Base-by-base conservation (phyloP, 2,329 filamentous ascomycete genomes). In the Colletotrichum melonis region DNA sequence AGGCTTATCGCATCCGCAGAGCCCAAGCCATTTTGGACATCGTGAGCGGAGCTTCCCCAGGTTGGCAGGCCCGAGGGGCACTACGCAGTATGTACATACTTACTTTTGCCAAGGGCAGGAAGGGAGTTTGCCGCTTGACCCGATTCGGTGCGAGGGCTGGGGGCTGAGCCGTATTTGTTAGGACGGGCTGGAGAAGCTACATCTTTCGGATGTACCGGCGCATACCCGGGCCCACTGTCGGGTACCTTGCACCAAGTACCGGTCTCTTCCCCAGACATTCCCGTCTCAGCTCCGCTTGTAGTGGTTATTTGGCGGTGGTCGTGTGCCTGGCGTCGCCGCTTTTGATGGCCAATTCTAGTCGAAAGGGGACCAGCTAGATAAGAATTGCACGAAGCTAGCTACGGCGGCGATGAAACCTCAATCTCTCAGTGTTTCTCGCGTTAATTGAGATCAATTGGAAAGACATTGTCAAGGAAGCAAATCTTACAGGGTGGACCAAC, bases 71-170 rank as follows among this genome's bases (percentile, higher is more conserved):
- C 11, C 11, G 11, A 7, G 5, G 28, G 28, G 30, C 30, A 32
- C 30, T 32, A 32, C 26, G 26, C 4, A 26, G 30, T 30, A 30
- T 30, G 30, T 30, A 30, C 9, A 9, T 32, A 35, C 32, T 35
- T 35, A 35, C 32, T 35, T 35, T 35, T 35, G 32, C 32, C 38
- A 12, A 54, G 68, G 63, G 42, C 42, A 49, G 19, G 42, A n/a
- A 49, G 42, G 30, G 26, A 22, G 49, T 35, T 8, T 59, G 57
- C 69, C 64, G 58, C 69, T 68, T 58, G 64, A 68, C 58, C 55
- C 35, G 35, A 62, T 73, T 63, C 22, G 67, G 55, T 16, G 56
- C 9, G 58, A 63, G 49, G 52, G 69, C 56, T 67, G n/a, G 30
- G 59, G 28, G 66, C 26, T 35, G 55, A 32, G 28, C 52, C 52